Evolutionary conservation across 331 rosid genomes (phyloP).

Genomic region (Pyrus hybrid): DNA sequence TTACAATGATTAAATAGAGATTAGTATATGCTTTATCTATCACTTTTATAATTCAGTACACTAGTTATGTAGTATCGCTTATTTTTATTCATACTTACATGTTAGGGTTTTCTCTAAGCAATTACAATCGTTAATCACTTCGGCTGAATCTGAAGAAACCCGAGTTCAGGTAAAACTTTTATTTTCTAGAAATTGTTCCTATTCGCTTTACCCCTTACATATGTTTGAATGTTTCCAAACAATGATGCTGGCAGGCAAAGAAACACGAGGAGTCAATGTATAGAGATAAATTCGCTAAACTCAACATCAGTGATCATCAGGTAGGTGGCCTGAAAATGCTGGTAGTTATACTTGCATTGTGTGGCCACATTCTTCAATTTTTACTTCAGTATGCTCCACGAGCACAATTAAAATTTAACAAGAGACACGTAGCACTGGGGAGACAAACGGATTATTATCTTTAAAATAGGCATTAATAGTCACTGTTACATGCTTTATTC

Average conservation of each 20-base stretch:
- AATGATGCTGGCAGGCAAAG: constrained; percentile 42
- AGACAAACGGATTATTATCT: not conserved
- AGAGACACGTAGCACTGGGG: not conserved
- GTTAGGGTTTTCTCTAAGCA: constrained; percentile 68
- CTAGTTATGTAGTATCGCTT: not conserved
- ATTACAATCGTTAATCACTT: constrained; percentile 43
- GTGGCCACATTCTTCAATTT: not conserved
- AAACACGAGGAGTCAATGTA: constrained; percentile 44
- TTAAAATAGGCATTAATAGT: not conserved
- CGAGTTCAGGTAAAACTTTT: constrained; percentile 49
- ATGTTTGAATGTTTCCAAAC: constrained; percentile 15
- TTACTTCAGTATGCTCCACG: not conserved
- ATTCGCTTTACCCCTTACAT: constrained; percentile 6
- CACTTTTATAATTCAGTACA: not conserved
- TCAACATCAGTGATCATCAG: constrained; percentile 48
- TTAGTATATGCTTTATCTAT: not conserved
- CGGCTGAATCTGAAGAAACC: constrained; percentile 49
- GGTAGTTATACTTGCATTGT: not conserved
- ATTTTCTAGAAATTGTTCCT: constrained; percentile 10
- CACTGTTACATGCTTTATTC: constrained; percentile 2
- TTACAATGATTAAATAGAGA: not conserved
- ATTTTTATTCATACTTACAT: constrained; percentile 8
- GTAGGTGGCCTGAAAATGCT: constrained; percentile 13
- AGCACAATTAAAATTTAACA: not conserved
- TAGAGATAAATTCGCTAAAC: constrained; percentile 59